phyloP scores from a whole-genome alignment of 306 rosid genomes.

The Quillaja saponaria region DNA sequence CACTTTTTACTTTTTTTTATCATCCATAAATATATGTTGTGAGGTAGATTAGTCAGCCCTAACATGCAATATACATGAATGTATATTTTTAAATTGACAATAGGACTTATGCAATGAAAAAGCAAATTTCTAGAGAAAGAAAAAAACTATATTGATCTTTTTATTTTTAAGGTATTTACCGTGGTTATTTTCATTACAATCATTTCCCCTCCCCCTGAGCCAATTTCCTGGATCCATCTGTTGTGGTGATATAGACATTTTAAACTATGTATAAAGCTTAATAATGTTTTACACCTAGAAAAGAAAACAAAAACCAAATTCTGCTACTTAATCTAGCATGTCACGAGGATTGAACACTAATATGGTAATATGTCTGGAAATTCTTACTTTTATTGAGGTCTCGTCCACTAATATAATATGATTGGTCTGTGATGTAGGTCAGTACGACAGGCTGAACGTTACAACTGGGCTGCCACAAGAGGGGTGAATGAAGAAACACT shows the following conservation, averaged over 20 bases:
- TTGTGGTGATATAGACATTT: background rate
- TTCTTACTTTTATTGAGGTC: background rate
- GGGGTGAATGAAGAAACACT: conserved; percentile 87
- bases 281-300: background rate
- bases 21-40: too few species aligned
- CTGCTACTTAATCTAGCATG: background rate
- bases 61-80: too few species aligned
- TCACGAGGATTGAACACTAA: background rate
- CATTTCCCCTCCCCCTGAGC: background rate
- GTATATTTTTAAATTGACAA: too few species aligned
- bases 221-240: background rate
- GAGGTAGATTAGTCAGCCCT: too few species aligned
- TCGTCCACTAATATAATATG: too few species aligned
- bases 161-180: too few species aligned
- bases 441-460: conserved; percentile 76
- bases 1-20: background rate
- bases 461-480: conserved; percentile 85
- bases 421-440: conserved; percentile 43
- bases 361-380: background rate
- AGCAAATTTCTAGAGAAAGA: background rate
- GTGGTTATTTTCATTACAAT: background rate
- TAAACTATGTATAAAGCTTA: background rate
- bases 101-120: background rate
- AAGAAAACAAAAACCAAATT: too few species aligned
- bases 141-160: background rate